Evolutionary conservation across 352 stramenopile species (phyloP), one percentile per base, ranked within the genome.

Genomic region (Phytophthora colocasiae): DNA sequence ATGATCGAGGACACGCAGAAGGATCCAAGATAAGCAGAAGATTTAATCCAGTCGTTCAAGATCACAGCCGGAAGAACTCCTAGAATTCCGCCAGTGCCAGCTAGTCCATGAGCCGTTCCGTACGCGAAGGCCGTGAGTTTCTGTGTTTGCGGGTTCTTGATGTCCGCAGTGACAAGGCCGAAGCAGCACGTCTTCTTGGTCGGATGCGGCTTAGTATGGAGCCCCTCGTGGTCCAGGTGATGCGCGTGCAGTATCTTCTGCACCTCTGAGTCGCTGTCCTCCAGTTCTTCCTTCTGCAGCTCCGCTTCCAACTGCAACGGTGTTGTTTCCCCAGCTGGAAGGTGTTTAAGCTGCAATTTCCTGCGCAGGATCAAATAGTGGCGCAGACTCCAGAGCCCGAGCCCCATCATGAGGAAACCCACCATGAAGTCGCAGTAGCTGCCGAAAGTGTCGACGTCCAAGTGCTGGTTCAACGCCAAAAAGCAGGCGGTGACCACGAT

Each of bases 1-100:
- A 97, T 34, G 60, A 91, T 97, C 43, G 77, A 93, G 12, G 80
- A 88, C 17, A 91, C 14, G 59, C 90, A 98, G 77, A 98, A 98
- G 9, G 85, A 83, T 8, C 66, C 68, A 8, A 98, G 71, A 66
- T 98, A 98, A 22, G 89, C 59, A 24, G 75, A 79, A 39, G 87
- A 92, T 32, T 94, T 81, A 44, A 40, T 44, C 66, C 71, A 83
- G 60, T 96, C 72, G 54, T 94, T 88, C 36, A 97, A 64, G 63
- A 97, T 84, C 24, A 97, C 85, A 0, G 91, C 90, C 3, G 92
- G 92, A 26, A 98, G 76, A 12, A 98, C 84, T 22, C 90, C 90
- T 12, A 98, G 58, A 54, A 90, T 75, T 31, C 81, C 81, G 3
- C 82, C 82, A 6, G 82, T 85, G 36, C 80, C 82, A 2, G 90